phyloP scores from a whole-genome alignment of 2,329 filamentous ascomycete genomes.

The Penicillium paneum region DNA sequence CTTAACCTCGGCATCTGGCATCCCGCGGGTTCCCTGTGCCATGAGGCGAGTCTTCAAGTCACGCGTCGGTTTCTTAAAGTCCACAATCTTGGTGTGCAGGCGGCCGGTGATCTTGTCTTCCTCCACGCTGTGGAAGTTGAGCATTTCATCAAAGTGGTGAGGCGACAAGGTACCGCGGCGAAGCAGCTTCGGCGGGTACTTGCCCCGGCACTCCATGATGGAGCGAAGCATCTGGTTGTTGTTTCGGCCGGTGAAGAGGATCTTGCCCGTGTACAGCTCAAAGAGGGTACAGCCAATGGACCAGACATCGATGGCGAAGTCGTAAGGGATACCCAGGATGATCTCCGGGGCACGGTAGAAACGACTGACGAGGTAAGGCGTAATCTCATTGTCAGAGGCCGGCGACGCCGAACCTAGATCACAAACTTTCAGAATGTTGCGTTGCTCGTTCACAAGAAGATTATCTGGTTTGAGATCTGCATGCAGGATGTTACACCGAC shows the following conservation, averaged over 20 bases:
- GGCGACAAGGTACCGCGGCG: constrained; percentile 73
- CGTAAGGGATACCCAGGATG: constrained; percentile 93
- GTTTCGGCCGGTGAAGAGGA: constrained; percentile 88
- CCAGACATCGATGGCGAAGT: constrained; percentile 95
- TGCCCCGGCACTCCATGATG: constrained; percentile 94
- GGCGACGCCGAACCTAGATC: constrained; percentile 96
- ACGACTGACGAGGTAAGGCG: constrained; percentile 90
- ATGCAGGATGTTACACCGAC: constrained; percentile 89
- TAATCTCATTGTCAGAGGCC: constrained; percentile 84
- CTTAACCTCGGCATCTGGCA: constrained; percentile 69
- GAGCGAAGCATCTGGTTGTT: constrained; percentile 98
- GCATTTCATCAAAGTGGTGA: constrained; percentile 78
- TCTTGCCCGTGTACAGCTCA: constrained; percentile 95
- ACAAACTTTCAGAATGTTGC: constrained; percentile 86
- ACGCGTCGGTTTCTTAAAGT: constrained; percentile 66
- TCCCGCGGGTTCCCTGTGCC: constrained; percentile 66
- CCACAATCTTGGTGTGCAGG: constrained; percentile 51
- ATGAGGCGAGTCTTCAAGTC: constrained; percentile 79
- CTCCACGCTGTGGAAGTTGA: constrained; percentile 81
- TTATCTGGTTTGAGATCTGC: constrained; percentile 98
- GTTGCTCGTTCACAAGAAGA: constrained; percentile 81
- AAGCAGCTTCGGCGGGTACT: constrained; percentile 83
- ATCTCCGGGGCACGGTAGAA: constrained; percentile 98
- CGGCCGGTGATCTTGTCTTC: constrained; percentile 84
- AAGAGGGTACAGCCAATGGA: constrained; percentile 96